Percentiles rank a stretch among this genome's conserved stretches.
Evolutionary conservation across 1,284 basidiomycete genomes (phyloP).

Genomic region (Tilletiaria anomala): DNA sequence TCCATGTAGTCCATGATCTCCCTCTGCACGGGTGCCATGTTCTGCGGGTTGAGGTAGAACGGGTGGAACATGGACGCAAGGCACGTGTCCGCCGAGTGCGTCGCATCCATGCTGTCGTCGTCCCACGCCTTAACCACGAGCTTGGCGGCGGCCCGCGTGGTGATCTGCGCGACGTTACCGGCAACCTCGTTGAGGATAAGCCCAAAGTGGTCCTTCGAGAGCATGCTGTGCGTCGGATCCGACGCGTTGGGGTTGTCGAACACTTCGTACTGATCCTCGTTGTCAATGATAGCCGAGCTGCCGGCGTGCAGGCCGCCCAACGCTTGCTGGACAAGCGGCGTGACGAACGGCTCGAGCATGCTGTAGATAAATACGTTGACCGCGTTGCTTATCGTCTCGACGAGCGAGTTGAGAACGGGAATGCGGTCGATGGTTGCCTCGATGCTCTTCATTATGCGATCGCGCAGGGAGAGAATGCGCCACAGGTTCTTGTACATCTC

Average conservation of each 20-base stretch:
- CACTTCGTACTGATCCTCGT: constrained; percentile 41
- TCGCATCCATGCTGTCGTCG: constrained; percentile 11
- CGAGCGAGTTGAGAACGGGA: constrained; percentile 48
- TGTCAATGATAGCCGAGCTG: constrained; percentile 35
- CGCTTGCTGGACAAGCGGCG: constrained; percentile 28
- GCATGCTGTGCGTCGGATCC: constrained; percentile 36
- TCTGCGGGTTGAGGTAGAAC: constrained; percentile 19
- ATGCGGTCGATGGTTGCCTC: constrained; percentile 62
- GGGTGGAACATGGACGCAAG: constrained; percentile 31
- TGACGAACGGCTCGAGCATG: constrained; percentile 42
- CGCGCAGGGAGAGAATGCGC: constrained; percentile 73
- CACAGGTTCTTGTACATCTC: constrained; percentile 66
- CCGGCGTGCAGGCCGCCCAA: constrained; percentile 36
- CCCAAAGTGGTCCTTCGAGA: constrained; percentile 40
- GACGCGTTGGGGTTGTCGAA: constrained; percentile 32
- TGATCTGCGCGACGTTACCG: constrained; percentile 39
- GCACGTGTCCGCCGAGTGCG: constrained; percentile 22
- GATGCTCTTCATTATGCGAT: constrained; percentile 66
- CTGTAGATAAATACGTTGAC: constrained; percentile 24
- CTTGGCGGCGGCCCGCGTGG: constrained; percentile 50
- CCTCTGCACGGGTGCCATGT: constrained; percentile 20
- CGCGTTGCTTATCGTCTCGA: constrained; percentile 68
- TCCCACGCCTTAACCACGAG: constrained; percentile 68
- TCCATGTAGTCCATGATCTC: constrained; percentile 31
- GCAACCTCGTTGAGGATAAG: constrained; percentile 40